Percentiles rank a stretch among this genome's conserved stretches.
Conservation (phyloP, 176 grass and related monocot species). For the Cenchrus purpureus region DNA sequence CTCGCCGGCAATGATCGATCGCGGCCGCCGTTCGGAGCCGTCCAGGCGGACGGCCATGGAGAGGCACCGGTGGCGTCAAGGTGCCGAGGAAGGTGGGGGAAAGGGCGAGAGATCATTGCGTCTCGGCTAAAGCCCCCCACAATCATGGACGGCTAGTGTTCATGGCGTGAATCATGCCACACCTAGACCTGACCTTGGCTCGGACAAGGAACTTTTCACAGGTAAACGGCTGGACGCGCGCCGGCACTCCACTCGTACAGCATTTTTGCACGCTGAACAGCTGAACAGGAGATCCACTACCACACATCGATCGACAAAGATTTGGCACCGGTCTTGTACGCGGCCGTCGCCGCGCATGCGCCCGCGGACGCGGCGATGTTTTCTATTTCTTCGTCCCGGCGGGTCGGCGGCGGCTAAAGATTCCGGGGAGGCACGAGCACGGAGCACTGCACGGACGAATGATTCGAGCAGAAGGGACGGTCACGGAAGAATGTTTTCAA, state of each 20-base stretch:
- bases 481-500: constrained; percentile 7
- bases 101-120: constrained; percentile 5
- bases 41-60: no score
- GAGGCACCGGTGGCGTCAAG: neutral
- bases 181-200: neutral
- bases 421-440: neutral
- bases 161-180: constrained; percentile 2
- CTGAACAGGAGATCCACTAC: no score
- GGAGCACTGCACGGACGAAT: neutral
- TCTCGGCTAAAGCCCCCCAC: neutral
- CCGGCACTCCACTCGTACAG: neutral
- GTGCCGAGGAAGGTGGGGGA: neutral
- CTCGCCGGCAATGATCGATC: neutral
- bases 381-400: no score
- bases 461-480: neutral
- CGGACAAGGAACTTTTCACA: neutral
- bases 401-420: neutral
- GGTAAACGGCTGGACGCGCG: constrained; percentile 6
- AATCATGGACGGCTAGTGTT: constrained; percentile 32
- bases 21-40: neutral
- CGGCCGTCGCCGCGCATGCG: no score
- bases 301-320: no score
- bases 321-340: no score
- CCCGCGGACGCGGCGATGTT: no score
- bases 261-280: neutral